Percentiles rank a stretch among this genome's conserved stretches.
phyloP scores from a whole-genome alignment of 2,329 filamentous ascomycete genomes.

The Drechslerella coelobrocha region DNA sequence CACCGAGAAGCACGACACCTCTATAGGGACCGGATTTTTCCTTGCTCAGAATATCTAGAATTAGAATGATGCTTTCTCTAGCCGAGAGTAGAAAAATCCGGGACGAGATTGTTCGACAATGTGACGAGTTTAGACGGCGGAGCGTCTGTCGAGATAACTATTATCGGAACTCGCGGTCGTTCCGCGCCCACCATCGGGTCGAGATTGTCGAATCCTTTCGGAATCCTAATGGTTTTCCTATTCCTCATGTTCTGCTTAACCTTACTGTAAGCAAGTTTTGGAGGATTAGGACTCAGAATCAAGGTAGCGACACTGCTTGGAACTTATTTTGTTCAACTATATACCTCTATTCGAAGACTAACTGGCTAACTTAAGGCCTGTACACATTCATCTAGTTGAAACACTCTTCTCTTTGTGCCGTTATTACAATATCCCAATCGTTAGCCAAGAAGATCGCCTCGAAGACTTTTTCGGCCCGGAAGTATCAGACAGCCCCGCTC shows the following conservation, averaged over 20 bases:
- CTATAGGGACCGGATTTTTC: no score
- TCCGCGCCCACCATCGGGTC: not conserved
- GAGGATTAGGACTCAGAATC: not conserved
- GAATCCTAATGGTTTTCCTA: not conserved
- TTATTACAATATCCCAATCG: not conserved
- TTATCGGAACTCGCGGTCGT: not conserved
- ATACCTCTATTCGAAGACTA: not conserved
- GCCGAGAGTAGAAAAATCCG: not conserved
- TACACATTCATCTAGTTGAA: not conserved
- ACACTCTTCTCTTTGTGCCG: constrained; percentile 1
- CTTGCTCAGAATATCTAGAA: no score
- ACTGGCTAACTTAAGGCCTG: not conserved
- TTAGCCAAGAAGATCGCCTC: not conserved
- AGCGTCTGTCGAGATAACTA: constrained; percentile 7
- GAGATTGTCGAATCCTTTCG: constrained; percentile 4
- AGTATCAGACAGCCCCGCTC: not conserved
- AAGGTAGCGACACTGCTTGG: no score
- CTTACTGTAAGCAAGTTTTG: constrained; percentile 2
- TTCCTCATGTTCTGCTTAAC: not conserved
- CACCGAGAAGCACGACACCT: not conserved
- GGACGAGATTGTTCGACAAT: not conserved
- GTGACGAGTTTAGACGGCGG: not conserved
- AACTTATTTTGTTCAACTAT: no score
- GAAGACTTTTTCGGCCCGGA: constrained; percentile 1
- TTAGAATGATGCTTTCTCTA: not conserved